Conservation (phyloP, 352 stramenopile genomes). For the Plasmopara muralis region DNA sequence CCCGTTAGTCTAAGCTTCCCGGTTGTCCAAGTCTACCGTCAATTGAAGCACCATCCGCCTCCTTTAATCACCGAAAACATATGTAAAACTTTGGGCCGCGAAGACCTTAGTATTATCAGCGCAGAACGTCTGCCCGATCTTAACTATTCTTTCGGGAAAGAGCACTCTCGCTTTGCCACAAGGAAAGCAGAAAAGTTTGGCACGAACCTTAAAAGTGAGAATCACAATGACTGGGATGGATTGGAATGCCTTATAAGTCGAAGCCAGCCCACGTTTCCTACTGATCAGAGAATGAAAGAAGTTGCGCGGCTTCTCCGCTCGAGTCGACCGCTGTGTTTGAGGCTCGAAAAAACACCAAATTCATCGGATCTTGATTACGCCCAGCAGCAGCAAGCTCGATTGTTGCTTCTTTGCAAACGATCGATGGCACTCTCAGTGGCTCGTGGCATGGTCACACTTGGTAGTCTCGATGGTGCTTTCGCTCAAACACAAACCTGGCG, state of each 20-base stretch:
- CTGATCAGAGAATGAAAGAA: constrained; percentile 75
- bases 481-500: constrained; percentile 77
- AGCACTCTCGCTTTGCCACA: constrained; percentile 12
- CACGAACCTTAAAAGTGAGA: constrained; percentile 6
- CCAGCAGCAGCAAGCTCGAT: constrained; percentile 89
- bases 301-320: constrained; percentile 74
- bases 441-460: constrained; percentile 95
- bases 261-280: constrained; percentile 59
- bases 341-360: constrained; percentile 58
- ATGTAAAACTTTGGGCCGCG: constrained; percentile 46
- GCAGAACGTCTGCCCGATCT: constrained; percentile 8
- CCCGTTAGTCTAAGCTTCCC: constrained; percentile 52
- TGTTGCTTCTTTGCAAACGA: constrained; percentile 92
- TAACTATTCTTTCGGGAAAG: constrained; percentile 9
- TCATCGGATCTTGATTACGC: constrained; percentile 68
- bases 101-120: constrained; percentile 45
- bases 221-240: constrained; percentile 43
- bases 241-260: constrained; percentile 46
- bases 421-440: constrained; percentile 91
- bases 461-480: constrained; percentile 70
- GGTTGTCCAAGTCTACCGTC: constrained; percentile 46
- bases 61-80: constrained; percentile 48
- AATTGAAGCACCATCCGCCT: constrained; percentile 55
- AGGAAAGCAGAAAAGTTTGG: constrained; percentile 3
- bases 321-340: constrained; percentile 60